Percentiles rank a stretch among this genome's conserved stretches.
phyloP scores from a whole-genome alignment of 1,139 yeast genomes.

The Candida buenavistaensis region DNA sequence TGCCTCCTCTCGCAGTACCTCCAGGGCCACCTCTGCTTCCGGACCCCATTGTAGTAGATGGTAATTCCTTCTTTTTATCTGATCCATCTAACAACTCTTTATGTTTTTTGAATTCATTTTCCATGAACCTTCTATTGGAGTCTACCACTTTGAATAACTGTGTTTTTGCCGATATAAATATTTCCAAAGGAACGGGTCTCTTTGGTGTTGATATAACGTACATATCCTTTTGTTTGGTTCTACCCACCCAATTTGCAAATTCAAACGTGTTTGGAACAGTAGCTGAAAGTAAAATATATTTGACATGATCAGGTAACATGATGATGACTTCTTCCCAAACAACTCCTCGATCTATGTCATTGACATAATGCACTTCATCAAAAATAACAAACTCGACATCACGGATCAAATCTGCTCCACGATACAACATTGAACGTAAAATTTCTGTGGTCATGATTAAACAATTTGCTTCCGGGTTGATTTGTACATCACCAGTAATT shows the following conservation, averaged over 20 bases:
- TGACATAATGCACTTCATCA: conserved; percentile 97
- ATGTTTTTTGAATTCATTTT: conserved; percentile 63
- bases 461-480: conserved; percentile 96
- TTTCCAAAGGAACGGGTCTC: conserved; percentile 93
- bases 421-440: conserved; percentile 87
- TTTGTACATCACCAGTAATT: conserved; percentile 97
- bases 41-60: conserved; percentile 41
- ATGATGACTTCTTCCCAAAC: conserved; percentile 99
- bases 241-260: conserved; percentile 97
- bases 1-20: conserved; percentile 46
- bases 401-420: conserved; percentile 94
- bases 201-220: conserved; percentile 95
- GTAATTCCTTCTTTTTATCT: conserved; percentile 28
- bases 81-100: conserved; percentile 45
- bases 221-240: conserved; percentile 93
- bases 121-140: conserved; percentile 67
- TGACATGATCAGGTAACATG: conserved; percentile 93
- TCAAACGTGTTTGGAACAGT: conserved; percentile 98
- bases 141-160: conserved; percentile 71
- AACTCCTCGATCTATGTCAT: conserved; percentile 96
- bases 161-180: conserved; percentile 74
- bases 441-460: conserved; percentile 98
- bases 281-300: conserved; percentile 84
- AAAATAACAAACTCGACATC: conserved; percentile 97
- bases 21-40: conserved; percentile 50